Conservation (phyloP, 2,329 filamentous ascomycete genomes). For the Venturia aucupariae region DNA sequence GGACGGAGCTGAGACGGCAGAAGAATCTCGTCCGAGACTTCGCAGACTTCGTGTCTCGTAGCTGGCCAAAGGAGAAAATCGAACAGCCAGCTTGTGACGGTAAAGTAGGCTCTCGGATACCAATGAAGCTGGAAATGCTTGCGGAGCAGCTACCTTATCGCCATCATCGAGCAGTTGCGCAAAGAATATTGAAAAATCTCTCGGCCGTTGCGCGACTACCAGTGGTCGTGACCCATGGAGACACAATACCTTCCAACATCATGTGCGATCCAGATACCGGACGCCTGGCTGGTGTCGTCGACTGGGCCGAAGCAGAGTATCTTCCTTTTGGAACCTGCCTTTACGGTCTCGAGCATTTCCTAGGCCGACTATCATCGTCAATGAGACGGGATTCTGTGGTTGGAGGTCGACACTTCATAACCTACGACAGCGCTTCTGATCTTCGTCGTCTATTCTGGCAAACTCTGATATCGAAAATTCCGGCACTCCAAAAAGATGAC, state of each 20-base stretch:
- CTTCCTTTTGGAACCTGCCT: slow-evolving; percentile 51
- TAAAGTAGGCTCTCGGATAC: slow-evolving; percentile 24
- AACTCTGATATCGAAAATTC: slow-evolving; percentile 27
- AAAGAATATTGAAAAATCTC: slow-evolving; percentile 15
- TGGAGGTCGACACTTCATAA: slow-evolving; percentile 23
- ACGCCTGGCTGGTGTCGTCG: slow-evolving; percentile 45
- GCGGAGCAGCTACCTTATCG: slow-evolving; percentile 21
- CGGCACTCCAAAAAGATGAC: slow-evolving; percentile 25
- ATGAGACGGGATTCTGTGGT: slow-evolving; percentile 18
- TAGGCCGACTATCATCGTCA: slow-evolving; percentile 37
- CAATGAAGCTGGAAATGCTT: slow-evolving; percentile 22
- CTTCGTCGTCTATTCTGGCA: slow-evolving; percentile 46
- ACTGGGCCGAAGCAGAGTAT: slow-evolving; percentile 56
- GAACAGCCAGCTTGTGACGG: slow-evolving; percentile 17
- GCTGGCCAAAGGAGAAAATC: slow-evolving; percentile 17
- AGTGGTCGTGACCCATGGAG: slow-evolving; percentile 52
- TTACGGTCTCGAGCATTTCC: slow-evolving; percentile 52
- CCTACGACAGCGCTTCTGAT: slow-evolving; percentile 34
- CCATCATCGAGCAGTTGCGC: slow-evolving; percentile 20
- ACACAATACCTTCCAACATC: slow-evolving; percentile 50
- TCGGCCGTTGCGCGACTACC: slow-evolving; percentile 43
- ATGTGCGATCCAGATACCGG: slow-evolving; percentile 40
- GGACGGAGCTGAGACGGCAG: slow-evolving; percentile 16
- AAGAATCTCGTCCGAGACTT: slow-evolving; percentile 23
- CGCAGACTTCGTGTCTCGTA: slow-evolving; percentile 22